Conservation (phyloP, 306 rosid genomes). For the Cucurbita maxima region DNA sequence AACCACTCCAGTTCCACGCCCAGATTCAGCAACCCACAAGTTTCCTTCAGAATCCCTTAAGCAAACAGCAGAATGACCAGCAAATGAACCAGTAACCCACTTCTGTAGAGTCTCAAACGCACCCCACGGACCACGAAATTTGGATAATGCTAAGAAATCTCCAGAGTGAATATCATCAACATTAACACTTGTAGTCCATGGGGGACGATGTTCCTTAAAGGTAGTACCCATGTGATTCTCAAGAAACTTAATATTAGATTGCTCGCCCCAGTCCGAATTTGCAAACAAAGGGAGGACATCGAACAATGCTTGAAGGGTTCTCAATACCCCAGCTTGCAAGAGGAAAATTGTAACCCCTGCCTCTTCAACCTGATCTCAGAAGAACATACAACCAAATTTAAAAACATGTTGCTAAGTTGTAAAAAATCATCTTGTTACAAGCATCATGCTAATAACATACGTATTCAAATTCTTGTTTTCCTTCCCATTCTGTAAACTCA, state of each 20-base stretch:
- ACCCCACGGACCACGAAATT: conserved; percentile 98
- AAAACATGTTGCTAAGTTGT: not conserved
- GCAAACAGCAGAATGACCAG: conserved; percentile 91
- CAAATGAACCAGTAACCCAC: conserved; percentile 95
- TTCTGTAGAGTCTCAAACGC: conserved; percentile 89
- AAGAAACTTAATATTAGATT: conserved; percentile 56
- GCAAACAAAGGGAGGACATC: conserved; percentile 81
- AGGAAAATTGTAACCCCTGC: conserved; percentile 83
- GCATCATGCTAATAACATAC: conserved; percentile 35
- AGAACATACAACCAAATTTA: conserved; percentile 12
- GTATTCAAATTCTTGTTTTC: conserved; percentile 73
- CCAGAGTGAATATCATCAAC: conserved; percentile 82
- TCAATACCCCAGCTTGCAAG: conserved; percentile 86
- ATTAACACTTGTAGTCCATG: conserved; percentile 66
- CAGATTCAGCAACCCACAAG: conserved; percentile 95
- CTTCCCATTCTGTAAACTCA: conserved; percentile 68
- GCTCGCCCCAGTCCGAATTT: conserved; percentile 88
- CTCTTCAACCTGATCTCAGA: conserved; percentile 48
- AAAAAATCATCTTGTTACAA: not conserved
- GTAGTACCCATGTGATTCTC: conserved; percentile 81
- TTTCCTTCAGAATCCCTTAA: conserved; percentile 79
- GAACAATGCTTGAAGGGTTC: conserved; percentile 72
- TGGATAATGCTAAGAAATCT: conserved; percentile 88
- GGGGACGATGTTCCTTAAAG: conserved; percentile 56
- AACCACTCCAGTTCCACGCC: conserved; percentile 78